A percentile compares a stretch with the other conserved stretches of the same genome.
Evolutionary conservation across 1,284 basidiomycete species (phyloP).

Genomic region (Athelia sp.): DNA sequence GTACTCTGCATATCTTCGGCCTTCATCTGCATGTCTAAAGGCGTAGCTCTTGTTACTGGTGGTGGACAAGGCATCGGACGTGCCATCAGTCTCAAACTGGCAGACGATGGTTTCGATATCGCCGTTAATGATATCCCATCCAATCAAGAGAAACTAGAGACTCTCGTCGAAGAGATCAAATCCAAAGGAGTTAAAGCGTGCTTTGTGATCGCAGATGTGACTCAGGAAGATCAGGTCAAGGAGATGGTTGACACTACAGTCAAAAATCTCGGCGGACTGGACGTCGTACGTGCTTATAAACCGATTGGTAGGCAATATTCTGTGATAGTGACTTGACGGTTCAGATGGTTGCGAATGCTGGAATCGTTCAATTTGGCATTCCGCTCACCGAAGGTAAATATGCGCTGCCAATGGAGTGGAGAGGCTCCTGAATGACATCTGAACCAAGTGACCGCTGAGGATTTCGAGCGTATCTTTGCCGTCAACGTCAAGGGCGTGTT

Average conservation of each 20-base stretch:
- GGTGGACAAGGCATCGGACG: conserved; percentile 30
- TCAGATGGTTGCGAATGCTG: conserved; percentile 36
- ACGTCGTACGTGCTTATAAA: conserved; percentile 25
- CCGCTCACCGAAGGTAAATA: conserved; percentile 21
- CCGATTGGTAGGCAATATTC: too few relatives aligned
- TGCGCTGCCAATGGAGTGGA: neutral
- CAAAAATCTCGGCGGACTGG: conserved; percentile 25
- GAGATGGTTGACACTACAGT: conserved; percentile 26
- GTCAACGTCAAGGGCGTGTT: conserved; percentile 16
- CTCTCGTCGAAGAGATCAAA: conserved; percentile 21
- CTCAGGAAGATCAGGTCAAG: conserved; percentile 29
- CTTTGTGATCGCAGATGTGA: conserved; percentile 25
- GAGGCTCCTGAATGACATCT: conserved; percentile 4
- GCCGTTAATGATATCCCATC: conserved; percentile 27
- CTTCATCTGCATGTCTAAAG: conserved; percentile 6
- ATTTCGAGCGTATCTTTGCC: conserved; percentile 9
- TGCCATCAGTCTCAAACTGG: conserved; percentile 27
- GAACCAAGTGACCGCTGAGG: conserved; percentile 8
- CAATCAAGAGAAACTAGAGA: conserved; percentile 15
- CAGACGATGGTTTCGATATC: conserved; percentile 31
- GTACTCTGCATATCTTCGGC: too few relatives aligned
- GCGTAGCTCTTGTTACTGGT: conserved; percentile 30
- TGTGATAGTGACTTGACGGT: neutral
- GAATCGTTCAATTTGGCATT: conserved; percentile 16
- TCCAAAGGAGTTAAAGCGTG: conserved; percentile 15